phyloP scores from a whole-genome alignment of 2,329 filamentous ascomycete genomes.

The Gnomoniopsis smithogilvyi region DNA sequence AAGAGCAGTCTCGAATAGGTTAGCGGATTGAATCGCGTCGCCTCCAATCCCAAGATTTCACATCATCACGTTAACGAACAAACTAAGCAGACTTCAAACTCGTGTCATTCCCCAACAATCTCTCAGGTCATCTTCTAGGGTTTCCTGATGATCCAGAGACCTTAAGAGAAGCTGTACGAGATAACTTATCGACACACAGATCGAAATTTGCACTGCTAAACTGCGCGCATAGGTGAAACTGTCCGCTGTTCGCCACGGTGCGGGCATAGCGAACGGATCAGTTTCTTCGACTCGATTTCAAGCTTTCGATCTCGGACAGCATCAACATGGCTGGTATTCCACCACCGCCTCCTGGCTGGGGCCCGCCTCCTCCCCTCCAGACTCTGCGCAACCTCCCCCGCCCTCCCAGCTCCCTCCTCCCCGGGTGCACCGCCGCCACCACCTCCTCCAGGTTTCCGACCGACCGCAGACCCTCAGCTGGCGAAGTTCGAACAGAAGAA shows the following conservation, averaged over 20 bases:
- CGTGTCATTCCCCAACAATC: background rate
- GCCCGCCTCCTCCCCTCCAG: conserved; percentile 44
- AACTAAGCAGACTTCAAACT: background rate
- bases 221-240: conserved; percentile 18
- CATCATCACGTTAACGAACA: background rate
- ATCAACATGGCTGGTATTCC: conserved; percentile 47
- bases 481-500: conserved; percentile 99
- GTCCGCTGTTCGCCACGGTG: conserved; percentile 17
- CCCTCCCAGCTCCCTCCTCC: conserved; percentile 56
- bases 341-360: conserved; percentile 58
- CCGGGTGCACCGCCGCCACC: conserved; percentile 60
- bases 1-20: too few species aligned
- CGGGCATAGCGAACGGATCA: conserved; percentile 15
- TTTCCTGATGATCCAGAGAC: conserved; percentile 4
- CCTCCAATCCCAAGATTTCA: background rate
- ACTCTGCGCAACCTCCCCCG: conserved; percentile 55
- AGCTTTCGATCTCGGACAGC: conserved; percentile 5
- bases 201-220: conserved; percentile 6
- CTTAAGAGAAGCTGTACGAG: conserved; percentile 11
- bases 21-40: background rate
- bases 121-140: conserved; percentile 1
- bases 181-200: background rate
- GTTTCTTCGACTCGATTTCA: conserved; percentile 9
- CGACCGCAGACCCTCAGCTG: conserved; percentile 75
- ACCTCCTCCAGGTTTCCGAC: conserved; percentile 81